phyloP scores from a whole-genome alignment of 768 basidiomycete genomes.

The Boletus sensibilis region DNA sequence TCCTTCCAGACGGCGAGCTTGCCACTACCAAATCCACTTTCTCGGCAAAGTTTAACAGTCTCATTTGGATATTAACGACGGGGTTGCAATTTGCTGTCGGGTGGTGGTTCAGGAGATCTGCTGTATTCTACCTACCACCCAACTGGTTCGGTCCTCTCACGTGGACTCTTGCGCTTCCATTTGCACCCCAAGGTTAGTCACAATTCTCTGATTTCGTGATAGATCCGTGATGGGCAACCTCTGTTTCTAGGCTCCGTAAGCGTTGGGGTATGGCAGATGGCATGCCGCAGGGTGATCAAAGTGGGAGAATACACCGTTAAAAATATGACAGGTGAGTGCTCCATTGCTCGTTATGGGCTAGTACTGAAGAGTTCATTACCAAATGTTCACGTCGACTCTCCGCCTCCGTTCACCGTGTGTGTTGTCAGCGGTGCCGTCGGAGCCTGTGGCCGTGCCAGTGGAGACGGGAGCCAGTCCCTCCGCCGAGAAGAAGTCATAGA shows the following conservation, averaged over 20 bases:
- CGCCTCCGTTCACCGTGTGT: background rate
- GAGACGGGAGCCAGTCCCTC: slow-evolving; percentile 12
- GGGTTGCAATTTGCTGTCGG: slow-evolving; percentile 81
- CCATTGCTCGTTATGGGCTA: slow-evolving; percentile 3
- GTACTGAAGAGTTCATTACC: background rate
- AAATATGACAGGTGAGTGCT: slow-evolving; percentile 49
- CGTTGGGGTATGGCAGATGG: slow-evolving; percentile 94
- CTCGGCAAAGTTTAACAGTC: slow-evolving; percentile 64
- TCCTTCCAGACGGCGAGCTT: slow-evolving; percentile 61
- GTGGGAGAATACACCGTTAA: slow-evolving; percentile 72
- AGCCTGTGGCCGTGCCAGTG: slow-evolving; percentile 19
- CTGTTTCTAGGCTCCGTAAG: slow-evolving; percentile 75
- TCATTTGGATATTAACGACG: slow-evolving; percentile 83
- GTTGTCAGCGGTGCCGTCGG: slow-evolving; percentile 18
- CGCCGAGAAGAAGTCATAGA: slow-evolving; percentile 21
- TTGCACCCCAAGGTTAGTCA: slow-evolving; percentile 77
- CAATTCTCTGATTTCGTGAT: slow-evolving; percentile 1
- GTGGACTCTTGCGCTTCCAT: slow-evolving; percentile 90
- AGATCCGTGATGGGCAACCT: background rate
- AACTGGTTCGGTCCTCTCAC: slow-evolving; percentile 88
- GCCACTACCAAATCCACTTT: slow-evolving; percentile 60
- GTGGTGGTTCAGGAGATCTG: slow-evolving; percentile 88
- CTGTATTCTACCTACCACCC: slow-evolving; percentile 90
- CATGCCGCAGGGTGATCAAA: slow-evolving; percentile 81
- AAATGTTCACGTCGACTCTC: background rate